Evolutionary conservation across 2,329 filamentous ascomycete genomes (phyloP).

Genomic region (Clarireedia hainanense): DNA sequence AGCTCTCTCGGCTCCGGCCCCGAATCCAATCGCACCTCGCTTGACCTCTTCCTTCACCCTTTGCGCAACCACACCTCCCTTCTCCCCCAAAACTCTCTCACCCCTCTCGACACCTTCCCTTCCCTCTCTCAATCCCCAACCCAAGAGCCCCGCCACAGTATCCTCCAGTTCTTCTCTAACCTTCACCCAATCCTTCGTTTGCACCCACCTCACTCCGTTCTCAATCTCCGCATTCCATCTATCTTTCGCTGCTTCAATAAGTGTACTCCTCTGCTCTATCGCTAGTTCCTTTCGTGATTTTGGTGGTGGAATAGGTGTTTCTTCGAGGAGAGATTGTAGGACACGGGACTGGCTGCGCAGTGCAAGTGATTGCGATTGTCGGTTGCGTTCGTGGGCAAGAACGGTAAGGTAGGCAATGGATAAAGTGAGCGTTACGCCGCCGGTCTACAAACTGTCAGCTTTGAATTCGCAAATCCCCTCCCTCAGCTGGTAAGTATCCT

Average conservation of each 20-base stretch:
- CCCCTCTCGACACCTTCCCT: conserved; percentile 24
- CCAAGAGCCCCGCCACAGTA: conserved; percentile 35
- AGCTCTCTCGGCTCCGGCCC: conserved; percentile 19
- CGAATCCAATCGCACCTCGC: conserved; percentile 21
- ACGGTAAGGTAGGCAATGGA: conserved; percentile 65
- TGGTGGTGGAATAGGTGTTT: conserved; percentile 38
- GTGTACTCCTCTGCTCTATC: conserved; percentile 43
- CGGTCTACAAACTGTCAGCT: conserved; percentile 45
- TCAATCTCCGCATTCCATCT: conserved; percentile 71
- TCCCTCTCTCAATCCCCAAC: conserved; percentile 23
- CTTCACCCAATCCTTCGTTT: conserved; percentile 57
- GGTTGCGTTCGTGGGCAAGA: conserved; percentile 61
- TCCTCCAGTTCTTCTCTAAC: conserved; percentile 52
- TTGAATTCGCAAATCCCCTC: background rate
- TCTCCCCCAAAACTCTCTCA: conserved; percentile 28
- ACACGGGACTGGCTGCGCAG: conserved; percentile 47
- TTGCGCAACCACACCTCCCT: conserved; percentile 31
- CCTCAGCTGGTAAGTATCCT: too few relatives aligned
- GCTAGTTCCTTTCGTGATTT: conserved; percentile 44
- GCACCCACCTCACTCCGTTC: conserved; percentile 55
- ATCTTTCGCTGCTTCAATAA: conserved; percentile 64
- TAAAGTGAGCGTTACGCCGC: conserved; percentile 68
- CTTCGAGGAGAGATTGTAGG: conserved; percentile 45
- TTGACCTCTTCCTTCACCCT: conserved; percentile 32
- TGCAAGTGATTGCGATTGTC: conserved; percentile 48